Base-by-base conservation (phyloP, 1,284 basidiomycete species). In the Boletus semigastroideus region DNA sequence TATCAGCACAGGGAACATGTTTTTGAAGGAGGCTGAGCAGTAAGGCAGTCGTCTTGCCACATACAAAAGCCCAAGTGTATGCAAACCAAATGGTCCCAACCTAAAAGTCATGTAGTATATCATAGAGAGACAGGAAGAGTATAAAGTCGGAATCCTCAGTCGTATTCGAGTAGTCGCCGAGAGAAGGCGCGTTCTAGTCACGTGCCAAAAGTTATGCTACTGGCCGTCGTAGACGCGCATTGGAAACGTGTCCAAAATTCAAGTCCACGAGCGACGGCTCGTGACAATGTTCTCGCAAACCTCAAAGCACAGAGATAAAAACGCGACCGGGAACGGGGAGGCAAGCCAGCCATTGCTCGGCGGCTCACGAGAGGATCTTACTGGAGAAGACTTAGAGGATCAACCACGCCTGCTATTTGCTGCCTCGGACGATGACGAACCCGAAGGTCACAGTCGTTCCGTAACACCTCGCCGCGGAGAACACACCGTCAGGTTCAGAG, bases 401-500 rank as follows among this genome's bases (percentile, higher is more conserved):
- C 25, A 25, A 4, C 7, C 25, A 25, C 25, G 7, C 25, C 67
- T 76, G 19, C 61, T 82, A 51, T 83, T 84, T 61, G 66, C 72
- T n/a, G 69, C 73, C 11, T 70, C 55, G n/a, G 71, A 77, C 54
- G 76, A 76, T 50, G 74, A 76, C 19, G 78, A 78, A 53, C 71
- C 73, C 19, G 72, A 74, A 34, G 59, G 52, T 13, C 59, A 40
- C 42, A 62, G 59, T 25, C 63, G 67, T 59, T 52, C 57, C 17
- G 31, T 50, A 44, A 36, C 54, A 16, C 25, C 59, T 45, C 61
- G 54, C 25, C 62, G 25, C 25, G 25, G 25, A 25, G 25, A 68
- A 46, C 53, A 64, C 42, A 71, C 63, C 7, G 86, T 87, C 34
- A 75, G 82, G 36, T 88, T 88, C 59, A 73, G 79, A 48, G 84